Evolutionary conservation across 176 grass and related monocot genomes (phyloP).

Genomic region (Cenchrus americanus): DNA sequence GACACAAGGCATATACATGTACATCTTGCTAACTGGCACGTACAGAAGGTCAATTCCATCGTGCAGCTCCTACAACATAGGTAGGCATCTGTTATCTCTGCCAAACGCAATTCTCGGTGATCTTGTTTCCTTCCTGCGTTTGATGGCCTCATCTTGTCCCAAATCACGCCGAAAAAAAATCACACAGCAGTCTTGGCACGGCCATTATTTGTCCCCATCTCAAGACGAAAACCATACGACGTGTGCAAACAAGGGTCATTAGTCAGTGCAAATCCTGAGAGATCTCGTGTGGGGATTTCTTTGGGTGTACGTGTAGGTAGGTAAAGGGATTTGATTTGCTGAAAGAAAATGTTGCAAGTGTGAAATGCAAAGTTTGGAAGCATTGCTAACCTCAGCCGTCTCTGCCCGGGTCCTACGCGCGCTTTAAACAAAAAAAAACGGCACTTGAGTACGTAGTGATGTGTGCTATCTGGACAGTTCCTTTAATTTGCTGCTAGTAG

Average conservation of each 20-base stretch:
- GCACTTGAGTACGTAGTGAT: background rate
- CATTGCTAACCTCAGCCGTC: slow-evolving; percentile 43
- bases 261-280: slow-evolving; percentile 28
- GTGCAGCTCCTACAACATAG: slow-evolving; percentile 31
- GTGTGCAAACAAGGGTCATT: slow-evolving; percentile 32
- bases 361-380: slow-evolving; percentile 54
- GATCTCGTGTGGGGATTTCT: slow-evolving; percentile 30
- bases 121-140: slow-evolving; percentile 45
- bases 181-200: background rate
- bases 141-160: background rate
- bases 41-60: background rate
- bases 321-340: background rate
- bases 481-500: background rate
- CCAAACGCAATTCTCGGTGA: slow-evolving; percentile 46
- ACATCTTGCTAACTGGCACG: background rate
- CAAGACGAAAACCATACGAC: slow-evolving; percentile 15
- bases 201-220: background rate
- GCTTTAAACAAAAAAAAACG: slow-evolving; percentile 26
- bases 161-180: slow-evolving; percentile 23
- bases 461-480: background rate
- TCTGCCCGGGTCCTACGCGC: slow-evolving; percentile 13
- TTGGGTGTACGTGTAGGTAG: slow-evolving; percentile 6
- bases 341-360: background rate
- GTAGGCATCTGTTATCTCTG: slow-evolving; percentile 1
- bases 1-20: background rate